Conservation (phyloP, 2,329 filamentous ascomycete species). For the Cercospora janseana region DNA sequence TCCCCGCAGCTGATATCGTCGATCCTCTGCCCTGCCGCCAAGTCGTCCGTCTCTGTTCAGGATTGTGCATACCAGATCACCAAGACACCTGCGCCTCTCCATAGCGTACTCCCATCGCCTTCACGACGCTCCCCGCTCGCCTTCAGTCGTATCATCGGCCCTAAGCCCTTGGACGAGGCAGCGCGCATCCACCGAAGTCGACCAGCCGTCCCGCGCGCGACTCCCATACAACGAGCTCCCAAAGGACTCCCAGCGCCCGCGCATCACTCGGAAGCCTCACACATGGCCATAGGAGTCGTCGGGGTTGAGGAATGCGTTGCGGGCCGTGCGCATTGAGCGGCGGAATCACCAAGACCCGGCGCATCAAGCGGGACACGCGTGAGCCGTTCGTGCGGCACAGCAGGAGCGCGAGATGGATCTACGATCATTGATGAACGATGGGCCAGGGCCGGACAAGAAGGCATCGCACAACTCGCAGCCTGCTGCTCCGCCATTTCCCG, state of each 20-base stretch:
- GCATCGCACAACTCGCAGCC: conserved; percentile 24
- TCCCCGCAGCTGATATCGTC: not conserved
- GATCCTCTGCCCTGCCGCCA: conserved; percentile 8
- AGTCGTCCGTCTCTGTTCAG: conserved; percentile 10
- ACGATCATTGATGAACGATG: conserved; percentile 35
- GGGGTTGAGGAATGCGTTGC: conserved; percentile 1
- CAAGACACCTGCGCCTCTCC: not conserved
- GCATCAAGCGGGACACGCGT: not conserved
- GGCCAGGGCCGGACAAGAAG: conserved; percentile 29
- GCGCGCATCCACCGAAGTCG: not conserved
- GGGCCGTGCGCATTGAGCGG: conserved; percentile 8
- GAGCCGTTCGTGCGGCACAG: conserved; percentile 9
- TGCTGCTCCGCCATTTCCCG: conserved; percentile 12
- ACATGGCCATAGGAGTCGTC: conserved; percentile 17
- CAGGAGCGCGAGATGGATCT: conserved; percentile 34
- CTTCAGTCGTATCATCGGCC: not conserved
- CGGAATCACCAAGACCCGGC: not conserved
- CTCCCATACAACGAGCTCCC: conserved; percentile 10
- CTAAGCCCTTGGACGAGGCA: not conserved
- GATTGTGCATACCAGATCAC: conserved; percentile 2
- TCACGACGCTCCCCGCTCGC: not conserved
- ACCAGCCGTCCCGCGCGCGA: not conserved
- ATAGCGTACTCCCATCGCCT: conserved; percentile 1
- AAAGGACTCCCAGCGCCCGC: not conserved
- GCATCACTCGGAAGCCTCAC: conserved; percentile 2